phyloP scores from a whole-genome alignment of 1,284 basidiomycete species.

The Takashimella tepidaria region DNA sequence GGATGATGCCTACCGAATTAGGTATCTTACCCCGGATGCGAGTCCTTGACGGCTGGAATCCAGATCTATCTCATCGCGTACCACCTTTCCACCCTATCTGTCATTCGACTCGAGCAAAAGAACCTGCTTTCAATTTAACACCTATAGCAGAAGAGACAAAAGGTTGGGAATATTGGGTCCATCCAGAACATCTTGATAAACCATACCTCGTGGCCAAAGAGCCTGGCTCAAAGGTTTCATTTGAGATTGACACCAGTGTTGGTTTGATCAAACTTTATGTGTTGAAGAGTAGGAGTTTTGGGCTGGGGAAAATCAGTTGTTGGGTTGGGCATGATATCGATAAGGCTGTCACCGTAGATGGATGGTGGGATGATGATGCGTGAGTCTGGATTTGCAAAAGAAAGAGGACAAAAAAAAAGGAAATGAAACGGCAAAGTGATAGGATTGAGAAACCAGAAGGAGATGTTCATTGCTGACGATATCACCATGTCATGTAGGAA shows the following conservation, averaged over 20 bases:
- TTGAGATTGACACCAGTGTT: slow-evolving; percentile 36
- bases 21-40: slow-evolving; percentile 39
- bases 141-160: slow-evolving; percentile 18
- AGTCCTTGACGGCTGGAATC: slow-evolving; percentile 39
- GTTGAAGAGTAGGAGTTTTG: slow-evolving; percentile 36
- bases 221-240: slow-evolving; percentile 35
- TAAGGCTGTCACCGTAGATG: slow-evolving; percentile 24
- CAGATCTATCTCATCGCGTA: slow-evolving; percentile 19
- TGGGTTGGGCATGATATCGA: slow-evolving; percentile 39
- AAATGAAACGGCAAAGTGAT: neutral
- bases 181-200: slow-evolving; percentile 41
- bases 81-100: slow-evolving; percentile 37
- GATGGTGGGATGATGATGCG: slow-evolving; percentile 40
- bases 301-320: slow-evolving; percentile 41
- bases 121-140: slow-evolving; percentile 37
- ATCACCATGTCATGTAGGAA: too few relatives aligned
- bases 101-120: slow-evolving; percentile 27
- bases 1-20: slow-evolving; percentile 29
- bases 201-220: slow-evolving; percentile 36
- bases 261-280: slow-evolving; percentile 45
- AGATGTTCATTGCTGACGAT: too few relatives aligned
- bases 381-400: slow-evolving; percentile 15
- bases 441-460: neutral
- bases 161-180: slow-evolving; percentile 44
- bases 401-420: neutral